These are phyloP conservation scores for Dactylellina drechsleri DNA, from an alignment of 2,329 filamentous ascomycete species.

Conservation along the genomic window DNA sequence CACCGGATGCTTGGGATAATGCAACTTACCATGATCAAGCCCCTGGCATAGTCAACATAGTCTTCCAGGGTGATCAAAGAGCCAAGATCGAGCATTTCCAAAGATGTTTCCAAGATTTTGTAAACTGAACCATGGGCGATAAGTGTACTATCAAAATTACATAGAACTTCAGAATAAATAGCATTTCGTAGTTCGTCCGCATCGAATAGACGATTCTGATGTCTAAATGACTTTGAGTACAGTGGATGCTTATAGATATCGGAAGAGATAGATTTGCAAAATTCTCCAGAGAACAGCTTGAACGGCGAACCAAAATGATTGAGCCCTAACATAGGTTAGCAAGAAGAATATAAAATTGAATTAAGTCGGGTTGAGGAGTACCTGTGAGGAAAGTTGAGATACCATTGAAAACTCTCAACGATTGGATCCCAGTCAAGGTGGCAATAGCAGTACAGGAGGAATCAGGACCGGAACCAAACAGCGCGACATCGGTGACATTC, in stretches of 20 bases:
- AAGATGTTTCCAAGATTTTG: slow-evolving; percentile 36
- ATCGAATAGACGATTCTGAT: slow-evolving; percentile 26
- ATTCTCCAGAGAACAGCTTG: slow-evolving; percentile 49
- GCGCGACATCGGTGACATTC: slow-evolving; percentile 18
- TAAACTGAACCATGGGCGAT: slow-evolving; percentile 32
- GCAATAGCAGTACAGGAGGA: slow-evolving; percentile 4
- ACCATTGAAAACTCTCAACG: slow-evolving; percentile 45
- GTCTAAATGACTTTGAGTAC: slow-evolving; percentile 48
- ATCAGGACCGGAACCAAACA: slow-evolving; percentile 32
- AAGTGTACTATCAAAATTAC: slow-evolving; percentile 37
- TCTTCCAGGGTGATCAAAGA: slow-evolving; percentile 52
- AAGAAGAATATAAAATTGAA: background rate
- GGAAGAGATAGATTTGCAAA: slow-evolving; percentile 51
- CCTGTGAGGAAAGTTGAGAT: slow-evolving; percentile 36
- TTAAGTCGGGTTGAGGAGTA: background rate
- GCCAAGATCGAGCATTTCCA: slow-evolving; percentile 52
- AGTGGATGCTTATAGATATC: slow-evolving; percentile 49
- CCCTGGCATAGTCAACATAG: slow-evolving; percentile 43
- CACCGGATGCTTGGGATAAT: background rate
- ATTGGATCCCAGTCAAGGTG: slow-evolving; percentile 35
- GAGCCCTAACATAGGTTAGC: slow-evolving; percentile 11
- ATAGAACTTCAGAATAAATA: slow-evolving; percentile 29
- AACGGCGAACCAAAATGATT: slow-evolving; percentile 49
- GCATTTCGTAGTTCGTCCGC: slow-evolving; percentile 44
- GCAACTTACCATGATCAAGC: slow-evolving; percentile 32